These are phyloP conservation scores for Pseudogymnoascus sp. DNA, from an alignment of 2,329 filamentous ascomycete genomes.

Conservation along the genomic window DNA sequence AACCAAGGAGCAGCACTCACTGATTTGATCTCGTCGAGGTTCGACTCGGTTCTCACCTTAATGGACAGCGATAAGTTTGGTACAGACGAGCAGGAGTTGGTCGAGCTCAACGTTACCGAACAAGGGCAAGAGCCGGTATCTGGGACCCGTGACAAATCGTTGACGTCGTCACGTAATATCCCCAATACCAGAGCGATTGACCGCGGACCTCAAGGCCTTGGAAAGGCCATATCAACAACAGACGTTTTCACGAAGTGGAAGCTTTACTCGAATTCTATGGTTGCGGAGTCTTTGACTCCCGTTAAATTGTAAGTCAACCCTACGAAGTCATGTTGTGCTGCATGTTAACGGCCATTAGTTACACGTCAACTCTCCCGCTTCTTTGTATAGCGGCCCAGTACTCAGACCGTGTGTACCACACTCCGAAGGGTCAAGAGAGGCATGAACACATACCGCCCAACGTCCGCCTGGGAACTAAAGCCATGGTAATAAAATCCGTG, in stretches of 20 bases:
- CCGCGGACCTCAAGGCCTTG: background rate
- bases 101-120: conserved; percentile 15
- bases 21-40: conserved; percentile 53
- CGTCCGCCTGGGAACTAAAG: conserved; percentile 69
- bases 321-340: background rate
- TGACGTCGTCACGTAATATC: conserved; percentile 16
- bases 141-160: background rate
- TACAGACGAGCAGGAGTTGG: conserved; percentile 49
- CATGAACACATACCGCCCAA: conserved; percentile 66
- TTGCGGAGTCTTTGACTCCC: conserved; percentile 60
- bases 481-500: conserved; percentile 77
- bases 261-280: conserved; percentile 67
- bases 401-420: conserved; percentile 66
- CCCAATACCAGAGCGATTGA: background rate
- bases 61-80: conserved; percentile 58
- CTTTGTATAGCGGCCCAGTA: conserved; percentile 73
- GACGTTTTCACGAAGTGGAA: conserved; percentile 71
- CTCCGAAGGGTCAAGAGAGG: conserved; percentile 53
- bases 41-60: conserved; percentile 62
- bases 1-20: conserved; percentile 43
- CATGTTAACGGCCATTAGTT: conserved; percentile 36
- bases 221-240: conserved; percentile 34
- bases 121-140: background rate
- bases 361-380: conserved; percentile 68
- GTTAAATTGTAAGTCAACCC: conserved; percentile 52